phyloP scores from a whole-genome alignment of 306 rosid species.

The Arachis hypogaea region DNA sequence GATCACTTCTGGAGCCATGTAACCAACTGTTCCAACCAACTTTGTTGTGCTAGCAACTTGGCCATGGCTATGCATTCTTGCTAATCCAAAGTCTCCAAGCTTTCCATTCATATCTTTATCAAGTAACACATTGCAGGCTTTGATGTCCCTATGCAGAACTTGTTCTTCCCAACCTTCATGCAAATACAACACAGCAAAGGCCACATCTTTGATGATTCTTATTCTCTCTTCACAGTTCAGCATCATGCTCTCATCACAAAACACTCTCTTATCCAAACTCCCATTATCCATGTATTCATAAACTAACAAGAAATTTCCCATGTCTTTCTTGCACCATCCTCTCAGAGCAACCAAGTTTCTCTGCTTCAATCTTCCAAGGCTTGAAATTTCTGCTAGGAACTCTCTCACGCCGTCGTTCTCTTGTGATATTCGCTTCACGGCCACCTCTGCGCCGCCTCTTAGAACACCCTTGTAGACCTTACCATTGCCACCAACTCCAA shows the following conservation, averaged over 20 bases:
- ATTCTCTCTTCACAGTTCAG: conserved; percentile 56
- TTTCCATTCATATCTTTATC: conserved; percentile 84
- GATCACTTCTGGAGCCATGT: conserved; percentile 78
- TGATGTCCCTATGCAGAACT: conserved; percentile 85
- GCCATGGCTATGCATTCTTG: conserved; percentile 65
- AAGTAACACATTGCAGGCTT: conserved; percentile 82
- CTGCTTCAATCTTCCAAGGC: conserved; percentile 83
- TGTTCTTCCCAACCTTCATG: conserved; percentile 92
- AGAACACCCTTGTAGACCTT: conserved; percentile 78
- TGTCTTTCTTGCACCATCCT: conserved; percentile 87
- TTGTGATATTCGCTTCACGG: conserved; percentile 78
- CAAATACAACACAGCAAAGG: conserved; percentile 65
- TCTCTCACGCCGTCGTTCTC: conserved; percentile 76
- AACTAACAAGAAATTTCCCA: conserved; percentile 62
- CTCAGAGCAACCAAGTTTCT: conserved; percentile 70
- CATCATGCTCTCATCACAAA: conserved; percentile 54
- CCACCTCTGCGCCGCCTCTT: conserved; percentile 60
- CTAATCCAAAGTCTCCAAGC: conserved; percentile 85
- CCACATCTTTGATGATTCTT: conserved; percentile 73
- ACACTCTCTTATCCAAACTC: conserved; percentile 73
- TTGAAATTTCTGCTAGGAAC: conserved; percentile 80
- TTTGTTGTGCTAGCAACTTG: conserved; percentile 69
- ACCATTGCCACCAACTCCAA: conserved; percentile 86
- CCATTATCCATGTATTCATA: conserved; percentile 93
- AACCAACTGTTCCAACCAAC: conserved; percentile 82